Conservation (phyloP, 202 grass and related monocot species). For the Panicum virgatum region DNA sequence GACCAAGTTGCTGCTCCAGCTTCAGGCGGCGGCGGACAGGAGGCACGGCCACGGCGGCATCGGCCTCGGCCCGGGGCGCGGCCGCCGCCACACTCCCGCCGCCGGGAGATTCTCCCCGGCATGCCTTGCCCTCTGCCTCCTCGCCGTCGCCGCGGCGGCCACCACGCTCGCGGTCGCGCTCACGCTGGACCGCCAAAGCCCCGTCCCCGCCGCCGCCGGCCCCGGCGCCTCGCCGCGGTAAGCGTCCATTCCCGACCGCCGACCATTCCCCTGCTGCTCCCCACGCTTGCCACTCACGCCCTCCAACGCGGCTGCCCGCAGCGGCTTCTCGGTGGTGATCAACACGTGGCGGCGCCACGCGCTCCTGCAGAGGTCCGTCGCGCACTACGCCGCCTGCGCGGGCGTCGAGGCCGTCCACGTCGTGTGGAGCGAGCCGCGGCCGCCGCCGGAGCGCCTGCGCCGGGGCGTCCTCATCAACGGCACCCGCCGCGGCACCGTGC, state of each 20-base stretch:
- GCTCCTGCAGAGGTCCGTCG: constrained; percentile 57
- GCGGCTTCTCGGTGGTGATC: constrained; percentile 72
- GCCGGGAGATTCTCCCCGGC: constrained; percentile 37
- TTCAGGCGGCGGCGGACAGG: constrained; percentile 15
- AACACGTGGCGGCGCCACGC: constrained; percentile 89
- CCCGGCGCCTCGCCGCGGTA: constrained; percentile 36
- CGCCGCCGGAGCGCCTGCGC: constrained; percentile 51
- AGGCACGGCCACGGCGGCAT: constrained; percentile 14
- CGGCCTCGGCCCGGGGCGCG: neutral
- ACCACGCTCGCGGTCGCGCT: constrained; percentile 33
- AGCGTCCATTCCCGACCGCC: neutral
- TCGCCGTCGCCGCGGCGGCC: constrained; percentile 43
- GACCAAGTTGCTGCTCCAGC: constrained; percentile 43
- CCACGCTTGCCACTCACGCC: neutral
- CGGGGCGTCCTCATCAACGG: constrained; percentile 27
- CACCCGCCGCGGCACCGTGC: constrained; percentile 21
- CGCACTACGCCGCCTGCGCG: constrained; percentile 70
- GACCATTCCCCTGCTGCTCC: neutral
- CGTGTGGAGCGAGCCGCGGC: constrained; percentile 86
- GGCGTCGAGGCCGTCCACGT: constrained; percentile 69
- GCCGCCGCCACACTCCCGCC: constrained; percentile 27
- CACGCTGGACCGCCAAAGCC: constrained; percentile 15
- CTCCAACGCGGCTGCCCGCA: neutral
- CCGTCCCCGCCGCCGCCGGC: neutral
- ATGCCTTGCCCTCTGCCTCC: constrained; percentile 38